phyloP scores from a whole-genome alignment of 768 basidiomycete genomes.

The Tylopilus balloui region DNA sequence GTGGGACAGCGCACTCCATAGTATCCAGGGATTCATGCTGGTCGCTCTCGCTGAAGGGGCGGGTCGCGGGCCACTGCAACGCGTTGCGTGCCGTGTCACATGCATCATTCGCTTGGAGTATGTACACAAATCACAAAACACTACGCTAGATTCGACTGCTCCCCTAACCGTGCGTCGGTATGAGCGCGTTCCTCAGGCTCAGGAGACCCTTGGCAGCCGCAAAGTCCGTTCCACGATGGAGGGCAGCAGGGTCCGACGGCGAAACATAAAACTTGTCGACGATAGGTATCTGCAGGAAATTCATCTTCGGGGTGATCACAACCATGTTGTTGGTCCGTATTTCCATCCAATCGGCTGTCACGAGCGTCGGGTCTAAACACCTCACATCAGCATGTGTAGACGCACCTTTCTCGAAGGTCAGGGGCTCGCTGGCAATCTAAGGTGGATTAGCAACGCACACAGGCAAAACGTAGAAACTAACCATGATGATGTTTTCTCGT shows the following conservation, averaged over 20 bases:
- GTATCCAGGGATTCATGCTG: conserved; percentile 52
- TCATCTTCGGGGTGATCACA: conserved; percentile 94
- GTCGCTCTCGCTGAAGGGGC: not conserved
- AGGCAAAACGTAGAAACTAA: conserved; percentile 20
- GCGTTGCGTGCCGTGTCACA: conserved; percentile 7
- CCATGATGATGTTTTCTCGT: conserved; percentile 94
- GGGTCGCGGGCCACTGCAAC: no score
- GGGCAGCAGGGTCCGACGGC: conserved; percentile 72
- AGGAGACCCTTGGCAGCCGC: conserved; percentile 85
- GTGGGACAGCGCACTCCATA: conserved; percentile 63
- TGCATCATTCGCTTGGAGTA: conserved; percentile 2
- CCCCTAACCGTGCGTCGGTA: conserved; percentile 12
- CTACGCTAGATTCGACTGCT: not conserved
- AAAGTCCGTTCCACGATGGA: conserved; percentile 71
- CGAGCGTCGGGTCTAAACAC: not conserved
- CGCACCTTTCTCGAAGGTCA: conserved; percentile 92
- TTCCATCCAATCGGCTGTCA: conserved; percentile 93
- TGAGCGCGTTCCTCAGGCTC: conserved; percentile 47
- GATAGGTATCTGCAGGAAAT: conserved; percentile 90
- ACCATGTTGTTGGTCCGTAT: conserved; percentile 96
- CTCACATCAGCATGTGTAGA: not conserved
- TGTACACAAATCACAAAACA: no score
- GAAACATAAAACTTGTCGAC: conserved; percentile 90
- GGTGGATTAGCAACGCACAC: conserved; percentile 7
- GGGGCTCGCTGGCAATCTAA: conserved; percentile 84